Base-by-base conservation (phyloP, 805 yeast genomes). In the Saturnispora sekii region DNA sequence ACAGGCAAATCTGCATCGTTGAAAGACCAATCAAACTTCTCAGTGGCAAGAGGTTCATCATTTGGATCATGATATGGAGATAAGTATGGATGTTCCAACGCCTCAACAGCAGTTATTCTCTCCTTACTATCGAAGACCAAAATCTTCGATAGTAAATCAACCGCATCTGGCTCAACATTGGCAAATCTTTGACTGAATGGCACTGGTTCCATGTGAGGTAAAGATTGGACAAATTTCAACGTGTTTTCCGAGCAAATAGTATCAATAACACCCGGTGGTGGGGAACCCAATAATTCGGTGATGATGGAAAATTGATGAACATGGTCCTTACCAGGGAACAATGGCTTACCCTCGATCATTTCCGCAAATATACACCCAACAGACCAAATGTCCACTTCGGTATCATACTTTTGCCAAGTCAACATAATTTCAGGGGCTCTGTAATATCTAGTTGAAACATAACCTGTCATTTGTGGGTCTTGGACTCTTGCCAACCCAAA, bases 1-100 rank as follows among this genome's bases (percentile, higher is more conserved):
- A 93, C 93, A 3, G 97, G 97, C 56, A 90, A 73, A 64, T 90
- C 98, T 0, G 96, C 97, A 55, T 94, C 97, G 63, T 93, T 90
- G 65, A 90, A 90, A 57, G 93, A 81, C 99, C 99, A 93, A 65
- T 93, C 98, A 58, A 93, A 93, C 61, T 83, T 84, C 53, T 83
- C 85, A 40, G 80, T 86, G 29, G 97, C 96, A 5, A 77, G 83
- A 1, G 99, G 98, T 66, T 93, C 99, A 65, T 93, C 99, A 4
- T 88, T 76, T 30, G 97, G 96, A 59, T 93, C 98, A 63, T 93
- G 98, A 64, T 90, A 93, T 10, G 96, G 96, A 26, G 87, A 84
- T 65, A 93, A 68, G 64, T 93, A 93, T 9, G 93, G 93, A 62
- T 93, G 97, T 10, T 79, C 74, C 57, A 93, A 72, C 2, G 96